Percentiles rank a stretch among this genome's conserved stretches.
Evolutionary conservation across 2,329 filamentous ascomycete species (phyloP).

Genomic region (Dactylellina sp.): DNA sequence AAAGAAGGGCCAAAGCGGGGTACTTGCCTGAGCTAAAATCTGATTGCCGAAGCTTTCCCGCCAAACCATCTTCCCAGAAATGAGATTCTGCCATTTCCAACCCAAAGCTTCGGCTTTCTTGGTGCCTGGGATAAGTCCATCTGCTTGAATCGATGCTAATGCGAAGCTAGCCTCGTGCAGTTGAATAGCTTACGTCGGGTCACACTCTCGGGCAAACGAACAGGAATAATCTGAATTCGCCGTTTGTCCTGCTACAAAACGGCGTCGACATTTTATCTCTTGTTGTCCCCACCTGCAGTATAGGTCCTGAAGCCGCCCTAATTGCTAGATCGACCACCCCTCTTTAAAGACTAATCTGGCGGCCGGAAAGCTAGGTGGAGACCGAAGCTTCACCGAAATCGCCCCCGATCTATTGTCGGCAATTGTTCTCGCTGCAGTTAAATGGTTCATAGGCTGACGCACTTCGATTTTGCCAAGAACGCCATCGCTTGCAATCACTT

Average conservation of each 20-base stretch:
- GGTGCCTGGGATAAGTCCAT: slow-evolving; percentile 16
- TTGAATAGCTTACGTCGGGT: background rate
- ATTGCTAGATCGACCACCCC: background rate
- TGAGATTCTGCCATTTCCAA: slow-evolving; percentile 23
- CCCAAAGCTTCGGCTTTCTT: slow-evolving; percentile 30
- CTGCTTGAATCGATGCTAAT: slow-evolving; percentile 9
- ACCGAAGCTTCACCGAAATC: slow-evolving; percentile 2
- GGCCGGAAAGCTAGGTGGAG: background rate
- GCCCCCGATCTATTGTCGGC: slow-evolving; percentile 19
- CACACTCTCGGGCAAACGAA: background rate
- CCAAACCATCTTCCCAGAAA: slow-evolving; percentile 16
- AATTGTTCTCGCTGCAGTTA: slow-evolving; percentile 24
- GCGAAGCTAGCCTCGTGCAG: slow-evolving; percentile 4
- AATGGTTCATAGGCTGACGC: background rate
- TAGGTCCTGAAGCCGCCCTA: slow-evolving; percentile 32
- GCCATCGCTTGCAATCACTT: slow-evolving; percentile 21
- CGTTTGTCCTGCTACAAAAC: slow-evolving; percentile 27
- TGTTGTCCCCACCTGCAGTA: slow-evolving; percentile 17
- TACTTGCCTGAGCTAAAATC: slow-evolving; percentile 14
- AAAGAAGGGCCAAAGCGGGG: slow-evolving; percentile 45
- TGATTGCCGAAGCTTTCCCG: slow-evolving; percentile 35
- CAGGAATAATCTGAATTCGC: slow-evolving; percentile 39
- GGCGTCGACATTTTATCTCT: slow-evolving; percentile 28
- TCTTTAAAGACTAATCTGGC: slow-evolving; percentile 1
- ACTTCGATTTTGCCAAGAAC: slow-evolving; percentile 30